Evolutionary conservation across 805 yeast species (phyloP), one percentile per base, ranked within the genome.

Genomic region (Sungouiozyma ichnusensis): DNA sequence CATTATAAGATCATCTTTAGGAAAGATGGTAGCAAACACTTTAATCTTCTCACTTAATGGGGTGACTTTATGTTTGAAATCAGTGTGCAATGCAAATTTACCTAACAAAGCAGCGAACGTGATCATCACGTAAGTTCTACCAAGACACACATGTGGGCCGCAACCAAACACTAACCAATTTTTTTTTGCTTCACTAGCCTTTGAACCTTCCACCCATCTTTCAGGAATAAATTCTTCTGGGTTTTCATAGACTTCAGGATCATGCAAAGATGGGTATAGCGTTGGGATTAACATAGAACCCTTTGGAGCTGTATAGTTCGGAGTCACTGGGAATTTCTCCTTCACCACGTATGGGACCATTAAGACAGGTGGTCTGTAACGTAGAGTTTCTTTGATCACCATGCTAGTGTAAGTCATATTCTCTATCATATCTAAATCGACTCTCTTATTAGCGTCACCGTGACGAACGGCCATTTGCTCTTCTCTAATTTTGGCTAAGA

Each of bases 261-360:
- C 98, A 61, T 92, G 98, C 60, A 92, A 74, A 8, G 97, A 84
- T 18, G 98, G 97, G 64, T 90, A 94, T 51, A 86, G 66, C 5
- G 97, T 85, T 46, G 98, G 98, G 53, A 92, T 86, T 52, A 92
- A 73, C 98, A 92, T 92, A 20, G 97, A 73, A 37, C 97, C 97
- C 68, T 87, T 88, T 61, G 98, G 98, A 39, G 87, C 95, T 20
- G 90, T 79, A 67, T 92, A 92, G 44, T 71, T 74, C 14, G 81
- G 81, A 33, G 85, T 74, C 41, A 92, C 78, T 35, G 94, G 94
- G 73, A 84, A 92, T 13, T 74, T 67, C 62, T 86, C 73, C 72
- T 92, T 92, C 41, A 76, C 96, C 46, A 85, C 86, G 62, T 92
- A 92, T 40, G 98, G 98, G 47, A 92, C 97, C 98, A 92, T 92